Conservation (phyloP, 2,329 filamentous ascomycete genomes). For the Helotiales sp. region DNA sequence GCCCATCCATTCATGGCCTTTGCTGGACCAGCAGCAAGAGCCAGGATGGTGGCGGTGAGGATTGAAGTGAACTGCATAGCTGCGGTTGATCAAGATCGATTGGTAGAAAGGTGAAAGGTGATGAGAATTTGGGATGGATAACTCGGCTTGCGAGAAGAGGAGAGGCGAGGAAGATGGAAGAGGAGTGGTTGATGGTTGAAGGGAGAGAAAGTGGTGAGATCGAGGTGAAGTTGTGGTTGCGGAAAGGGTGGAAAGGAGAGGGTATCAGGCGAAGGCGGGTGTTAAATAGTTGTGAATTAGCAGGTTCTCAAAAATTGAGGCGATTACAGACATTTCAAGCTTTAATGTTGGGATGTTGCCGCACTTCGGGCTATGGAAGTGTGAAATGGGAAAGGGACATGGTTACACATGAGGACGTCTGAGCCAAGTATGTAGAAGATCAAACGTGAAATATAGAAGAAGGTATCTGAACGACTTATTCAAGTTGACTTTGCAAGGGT, state of each 20-base stretch:
- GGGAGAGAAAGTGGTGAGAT: background rate
- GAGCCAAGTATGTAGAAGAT: too few relatives aligned
- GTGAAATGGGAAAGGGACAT: too few relatives aligned
- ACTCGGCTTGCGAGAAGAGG: background rate
- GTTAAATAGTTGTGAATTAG: too few relatives aligned
- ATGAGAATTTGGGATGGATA: background rate
- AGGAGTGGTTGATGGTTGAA: background rate
- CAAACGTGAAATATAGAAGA: too few relatives aligned
- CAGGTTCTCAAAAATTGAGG: too few relatives aligned
- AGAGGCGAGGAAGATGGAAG: background rate
- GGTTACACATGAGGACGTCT: too few relatives aligned
- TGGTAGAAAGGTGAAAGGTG: background rate
- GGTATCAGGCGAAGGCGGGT: background rate
- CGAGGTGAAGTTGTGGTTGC: background rate
- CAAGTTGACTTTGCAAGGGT: too few relatives aligned
- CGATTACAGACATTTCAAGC: too few relatives aligned
- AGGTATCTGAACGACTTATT: too few relatives aligned
- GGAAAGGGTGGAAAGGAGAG: background rate
- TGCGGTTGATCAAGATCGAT: background rate
- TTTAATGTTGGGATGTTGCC: too few relatives aligned
- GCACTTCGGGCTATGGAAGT: too few relatives aligned
- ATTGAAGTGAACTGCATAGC: background rate
- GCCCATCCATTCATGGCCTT: background rate
- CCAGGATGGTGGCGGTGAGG: background rate
- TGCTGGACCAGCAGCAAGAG: background rate